phyloP scores from a whole-genome alignment of 1,139 yeast genomes.

The Blastobotrys illinoisensis region DNA sequence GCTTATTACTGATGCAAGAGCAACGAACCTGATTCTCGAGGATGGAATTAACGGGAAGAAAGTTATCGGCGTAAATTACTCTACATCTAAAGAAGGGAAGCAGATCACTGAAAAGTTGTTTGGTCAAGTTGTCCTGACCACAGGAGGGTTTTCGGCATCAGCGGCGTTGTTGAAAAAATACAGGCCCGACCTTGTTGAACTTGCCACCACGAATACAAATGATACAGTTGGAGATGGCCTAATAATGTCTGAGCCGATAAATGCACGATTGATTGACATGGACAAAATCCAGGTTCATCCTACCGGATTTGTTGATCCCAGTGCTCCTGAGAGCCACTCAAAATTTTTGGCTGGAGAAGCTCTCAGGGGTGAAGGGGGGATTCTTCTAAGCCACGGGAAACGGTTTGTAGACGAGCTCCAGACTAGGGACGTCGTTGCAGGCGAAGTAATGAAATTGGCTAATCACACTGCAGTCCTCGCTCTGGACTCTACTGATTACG shows the following conservation, averaged over 20 bases:
- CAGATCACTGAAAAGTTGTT: slow-evolving; percentile 23
- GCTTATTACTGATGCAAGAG: not conserved
- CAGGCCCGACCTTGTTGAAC: slow-evolving; percentile 55
- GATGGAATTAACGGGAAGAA: slow-evolving; percentile 19
- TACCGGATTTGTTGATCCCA: slow-evolving; percentile 68
- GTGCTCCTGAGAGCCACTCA: slow-evolving; percentile 48
- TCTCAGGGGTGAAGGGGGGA: slow-evolving; percentile 71
- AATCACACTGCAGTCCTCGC: not conserved
- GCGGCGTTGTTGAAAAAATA: slow-evolving; percentile 47
- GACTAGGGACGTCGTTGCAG: slow-evolving; percentile 65
- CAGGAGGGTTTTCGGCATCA: slow-evolving; percentile 72
- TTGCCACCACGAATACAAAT: slow-evolving; percentile 69
- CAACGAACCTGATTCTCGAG: slow-evolving; percentile 1
- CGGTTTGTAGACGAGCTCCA: slow-evolving; percentile 69
- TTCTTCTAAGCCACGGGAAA: slow-evolving; percentile 58
- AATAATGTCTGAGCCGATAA: slow-evolving; percentile 47
- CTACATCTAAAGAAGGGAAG: slow-evolving; percentile 29
- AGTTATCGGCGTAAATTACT: slow-evolving; percentile 48
- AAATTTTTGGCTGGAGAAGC: slow-evolving; percentile 77
- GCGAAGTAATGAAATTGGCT: slow-evolving; percentile 44
- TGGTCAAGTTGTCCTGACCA: slow-evolving; percentile 66
- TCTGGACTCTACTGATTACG: slow-evolving; percentile 35
- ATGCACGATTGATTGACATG: slow-evolving; percentile 65
- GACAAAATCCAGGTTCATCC: slow-evolving; percentile 81
- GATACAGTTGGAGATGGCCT: slow-evolving; percentile 81